Evolutionary conservation across 371 early-diverging fungal genomes (phyloP).

Genomic region (Smittium culicis): DNA sequence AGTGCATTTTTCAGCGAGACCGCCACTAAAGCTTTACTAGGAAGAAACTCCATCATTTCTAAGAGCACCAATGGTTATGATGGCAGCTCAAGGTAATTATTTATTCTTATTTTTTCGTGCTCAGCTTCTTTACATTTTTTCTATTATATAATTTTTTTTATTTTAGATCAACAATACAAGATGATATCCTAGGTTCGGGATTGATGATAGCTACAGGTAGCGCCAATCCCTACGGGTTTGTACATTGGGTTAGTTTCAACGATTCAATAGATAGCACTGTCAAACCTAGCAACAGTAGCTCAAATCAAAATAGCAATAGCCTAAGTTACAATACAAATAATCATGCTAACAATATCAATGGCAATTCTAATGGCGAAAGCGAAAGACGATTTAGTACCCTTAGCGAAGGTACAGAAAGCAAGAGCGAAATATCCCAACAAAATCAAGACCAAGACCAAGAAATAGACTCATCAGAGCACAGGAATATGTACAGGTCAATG

Average conservation of each 20-base stretch:
- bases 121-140: neutral
- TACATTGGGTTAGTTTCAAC: conserved; percentile 35
- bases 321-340: neutral
- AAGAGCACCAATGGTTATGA: neutral
- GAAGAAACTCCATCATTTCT: conserved; percentile 4
- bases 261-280: neutral
- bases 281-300: neutral
- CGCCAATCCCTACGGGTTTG: conserved; percentile 47
- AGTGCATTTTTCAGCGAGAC: conserved; percentile 37
- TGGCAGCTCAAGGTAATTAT: neutral
- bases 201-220: conserved; percentile 42
- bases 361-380: no score
- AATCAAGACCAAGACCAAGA: neutral
- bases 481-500: neutral
- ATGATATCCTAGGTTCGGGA: conserved; percentile 12
- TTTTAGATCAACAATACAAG: neutral
- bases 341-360: no score
- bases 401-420: neutral
- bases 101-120: neutral
- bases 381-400: no score
- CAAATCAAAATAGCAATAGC: neutral
- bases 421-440: neutral
- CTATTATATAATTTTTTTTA: neutral
- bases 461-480: neutral
- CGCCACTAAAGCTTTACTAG: neutral